These are phyloP conservation scores for Centrapalus pauciflorus DNA, from an alignment of 129 eudicot species.

Conservation along the genomic window DNA sequence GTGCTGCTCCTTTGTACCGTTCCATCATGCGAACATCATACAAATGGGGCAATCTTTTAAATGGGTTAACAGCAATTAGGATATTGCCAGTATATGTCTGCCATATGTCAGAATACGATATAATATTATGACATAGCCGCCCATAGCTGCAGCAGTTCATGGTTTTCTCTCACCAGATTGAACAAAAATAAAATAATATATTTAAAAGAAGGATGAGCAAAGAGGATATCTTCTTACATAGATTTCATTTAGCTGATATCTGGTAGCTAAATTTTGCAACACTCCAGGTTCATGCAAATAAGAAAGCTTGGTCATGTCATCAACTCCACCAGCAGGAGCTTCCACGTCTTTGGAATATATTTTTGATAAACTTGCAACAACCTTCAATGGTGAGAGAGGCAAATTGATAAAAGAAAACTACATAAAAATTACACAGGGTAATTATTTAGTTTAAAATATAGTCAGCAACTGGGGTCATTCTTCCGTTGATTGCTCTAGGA, in stretches of 20 bases:
- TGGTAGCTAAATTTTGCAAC: slow-evolving; percentile 75
- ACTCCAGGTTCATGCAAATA: slow-evolving; percentile 98
- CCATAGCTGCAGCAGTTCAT: slow-evolving; percentile 50
- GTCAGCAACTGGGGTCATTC: neutral
- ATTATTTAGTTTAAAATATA: neutral
- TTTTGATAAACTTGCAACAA: slow-evolving; percentile 45
- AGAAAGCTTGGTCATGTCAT: slow-evolving; percentile 91
- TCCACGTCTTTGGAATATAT: slow-evolving; percentile 73
- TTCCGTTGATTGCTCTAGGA: neutral
- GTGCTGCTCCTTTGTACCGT: slow-evolving; percentile 81
- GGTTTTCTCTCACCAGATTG: slow-evolving; percentile 40
- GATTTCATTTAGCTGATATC: slow-evolving; percentile 92
- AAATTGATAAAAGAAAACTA: slow-evolving; percentile 4
- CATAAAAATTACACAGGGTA: no score
- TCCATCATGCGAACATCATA: slow-evolving; percentile 87
- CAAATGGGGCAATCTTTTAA: slow-evolving; percentile 79
- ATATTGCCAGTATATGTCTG: slow-evolving; percentile 98
- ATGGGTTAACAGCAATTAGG: slow-evolving; percentile 95
- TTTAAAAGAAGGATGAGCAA: neutral
- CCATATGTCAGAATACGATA: slow-evolving; percentile 53
- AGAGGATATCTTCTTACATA: slow-evolving; percentile 56
- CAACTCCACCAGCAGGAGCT: slow-evolving; percentile 80
- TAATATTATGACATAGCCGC: slow-evolving; percentile 42
- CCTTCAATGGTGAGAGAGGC: slow-evolving; percentile 27
- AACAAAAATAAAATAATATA: slow-evolving; percentile 7